Base-by-base conservation (phyloP, 164 flowering plant genomes). In the Aristolochia californica region DNA sequence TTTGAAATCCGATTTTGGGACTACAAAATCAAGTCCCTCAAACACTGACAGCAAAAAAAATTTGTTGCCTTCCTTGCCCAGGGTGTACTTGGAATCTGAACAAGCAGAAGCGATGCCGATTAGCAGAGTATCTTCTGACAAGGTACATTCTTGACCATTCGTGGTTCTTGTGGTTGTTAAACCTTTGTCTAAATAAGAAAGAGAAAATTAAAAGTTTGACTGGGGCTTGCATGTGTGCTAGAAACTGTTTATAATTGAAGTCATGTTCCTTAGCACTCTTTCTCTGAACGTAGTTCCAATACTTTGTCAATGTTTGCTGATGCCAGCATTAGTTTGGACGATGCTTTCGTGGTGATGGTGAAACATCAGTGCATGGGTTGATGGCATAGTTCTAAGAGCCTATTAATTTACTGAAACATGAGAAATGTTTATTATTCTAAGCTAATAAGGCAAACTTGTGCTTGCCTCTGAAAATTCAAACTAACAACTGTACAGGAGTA, bases 101-200 rank as follows among this genome's bases (percentile, higher is more conserved):
- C 59, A 59, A 56, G 30, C 30, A 55, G 47, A 68, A 55, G 60
- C 77, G 59, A 61, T 70, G 4, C 26, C 27, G 5, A 43, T 69
- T n/a, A 51, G 67, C 24, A 72, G 61, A 40, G 78, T 81, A 48
- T 70, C 85, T 30, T 81, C 88, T 56, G 76, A 80, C 56, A 48
- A 71, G 87, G 93, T 83, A 17, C 45, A 59, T 55, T 23, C n/a
- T 16, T 50, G 14, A n/a, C 34, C 28, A 12, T 20, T 52, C 16
- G 18, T 10, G 11, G 45, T 51, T 43, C 22, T 56, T 13, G 13
- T 53, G 26, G 20, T 20, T 23, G 3, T 7, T 25, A 34, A 23
- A 57, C 4, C 13, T 17, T 13, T n/a, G 17, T 24, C 2, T 2
- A 26, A 18, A 20, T 2, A 25, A 13, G 17, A 1, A 45, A 13